Base-by-base conservation (phyloP, 768 basidiomycete genomes). In the Kondoa malvinella region DNA sequence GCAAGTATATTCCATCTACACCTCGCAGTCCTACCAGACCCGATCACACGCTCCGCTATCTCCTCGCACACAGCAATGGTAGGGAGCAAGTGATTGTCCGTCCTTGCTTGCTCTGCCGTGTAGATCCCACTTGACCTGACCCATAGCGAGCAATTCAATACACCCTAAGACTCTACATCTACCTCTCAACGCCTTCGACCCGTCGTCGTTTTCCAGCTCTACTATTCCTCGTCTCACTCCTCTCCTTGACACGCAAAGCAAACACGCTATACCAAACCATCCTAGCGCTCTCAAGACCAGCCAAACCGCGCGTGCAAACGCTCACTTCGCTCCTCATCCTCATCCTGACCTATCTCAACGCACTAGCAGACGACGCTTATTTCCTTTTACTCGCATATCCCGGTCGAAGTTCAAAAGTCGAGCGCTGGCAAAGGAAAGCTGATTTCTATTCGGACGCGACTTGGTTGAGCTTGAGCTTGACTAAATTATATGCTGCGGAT, bases 81-180 rank as follows among this genome's bases (percentile, higher is more conserved):
- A 8, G 40, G 21, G 40, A 50, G 21, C 8, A 50, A 21, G 12
- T 50, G 12, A 50, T 50, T 50, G 40, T 50, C 8, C 40, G 40
- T 21, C 21, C 8, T 8, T 8, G 12, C 40, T 50, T 50, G 8
- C 40, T 50, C 40, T 50, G 8, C 40, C 8, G 12, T 50, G 8
- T 21, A 21, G 21, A 50, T 50, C 32, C 30, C 61, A 63, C 16
- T 34, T 15, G 15, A 63, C 29, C 31, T 14, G 3, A 21, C 15
- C 14, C 8, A 16, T 34, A 63, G 61, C 15, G 61, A 17, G 61
- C 61, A 8, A 32, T 63, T 33, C 61, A 63, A 32, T 63, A 63
- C 61, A 15, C 61, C 33, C 30, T 63, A 3, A 16, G 61, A 17
- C 61, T 63, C 32, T 63, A 63, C 61, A 63, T 63, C 61, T 63